A percentile compares a stretch with the other conserved stretches of the same genome.
Evolutionary conservation across 176 grass and related monocot genomes (phyloP).

Genomic region (Hsuehochloa calcarea): DNA sequence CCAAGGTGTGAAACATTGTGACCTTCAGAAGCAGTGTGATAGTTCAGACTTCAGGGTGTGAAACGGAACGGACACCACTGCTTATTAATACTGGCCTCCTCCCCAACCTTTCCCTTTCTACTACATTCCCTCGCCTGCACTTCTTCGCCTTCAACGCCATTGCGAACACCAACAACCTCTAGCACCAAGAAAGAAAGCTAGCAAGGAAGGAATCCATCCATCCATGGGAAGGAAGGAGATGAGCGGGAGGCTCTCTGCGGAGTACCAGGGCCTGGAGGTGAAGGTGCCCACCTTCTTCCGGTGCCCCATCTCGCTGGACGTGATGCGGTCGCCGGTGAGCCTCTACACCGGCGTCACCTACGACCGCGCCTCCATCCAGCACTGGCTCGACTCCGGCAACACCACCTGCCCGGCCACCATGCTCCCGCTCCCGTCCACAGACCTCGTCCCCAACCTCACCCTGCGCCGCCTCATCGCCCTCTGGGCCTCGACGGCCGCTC

Average conservation of each 20-base stretch:
- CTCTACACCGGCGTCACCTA: constrained; percentile 92
- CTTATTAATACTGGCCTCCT: constrained; percentile 18
- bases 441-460: constrained; percentile 64
- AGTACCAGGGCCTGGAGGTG: constrained; percentile 55
- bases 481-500: constrained; percentile 56
- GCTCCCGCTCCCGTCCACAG: constrained; percentile 62
- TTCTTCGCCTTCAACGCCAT: background rate
- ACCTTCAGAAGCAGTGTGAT: too few relatives aligned
- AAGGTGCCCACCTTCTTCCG: constrained; percentile 66
- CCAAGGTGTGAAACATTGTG: background rate
- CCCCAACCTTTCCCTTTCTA: constrained; percentile 16
- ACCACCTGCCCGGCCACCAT: constrained; percentile 75
- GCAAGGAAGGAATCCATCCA: background rate
- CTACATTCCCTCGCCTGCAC: constrained; percentile 21
- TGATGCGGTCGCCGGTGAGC: constrained; percentile 86
- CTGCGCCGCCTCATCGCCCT: constrained; percentile 62
- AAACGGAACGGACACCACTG: background rate
- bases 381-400: constrained; percentile 82
- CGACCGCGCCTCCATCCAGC: constrained; percentile 74
- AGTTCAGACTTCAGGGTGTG: background rate
- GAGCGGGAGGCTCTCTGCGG: constrained; percentile 21
- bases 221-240: constrained; percentile 43
- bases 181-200: background rate
- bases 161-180: background rate
- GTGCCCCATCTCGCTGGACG: constrained; percentile 88